phyloP scores from a whole-genome alignment of 179 eudicot species.

The Carnegiea gigantea region DNA sequence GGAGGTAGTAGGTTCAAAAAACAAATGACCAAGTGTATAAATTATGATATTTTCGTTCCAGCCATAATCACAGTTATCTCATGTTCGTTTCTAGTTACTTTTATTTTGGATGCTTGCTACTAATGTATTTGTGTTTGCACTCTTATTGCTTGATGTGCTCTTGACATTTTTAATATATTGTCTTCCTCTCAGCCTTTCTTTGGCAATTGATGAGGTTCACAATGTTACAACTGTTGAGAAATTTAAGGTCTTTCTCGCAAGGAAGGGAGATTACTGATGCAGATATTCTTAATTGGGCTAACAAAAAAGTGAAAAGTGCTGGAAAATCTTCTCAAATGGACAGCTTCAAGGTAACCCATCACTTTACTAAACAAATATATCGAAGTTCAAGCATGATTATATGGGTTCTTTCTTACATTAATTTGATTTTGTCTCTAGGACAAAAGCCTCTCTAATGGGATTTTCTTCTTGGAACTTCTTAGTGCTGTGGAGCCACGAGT shows the following conservation, averaged over 20 bases:
- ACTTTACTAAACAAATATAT: background rate
- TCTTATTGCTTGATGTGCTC: background rate
- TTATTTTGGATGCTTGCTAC: background rate
- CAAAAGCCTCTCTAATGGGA: slow-evolving; percentile 66
- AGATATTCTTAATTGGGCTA: slow-evolving; percentile 81
- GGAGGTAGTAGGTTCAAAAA: too few relatives aligned
- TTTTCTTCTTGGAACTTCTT: slow-evolving; percentile 76
- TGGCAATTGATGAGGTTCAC: slow-evolving; percentile 88
- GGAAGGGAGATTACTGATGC: slow-evolving; percentile 71
- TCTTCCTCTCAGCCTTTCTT: slow-evolving; percentile 53
- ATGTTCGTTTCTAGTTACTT: too few relatives aligned
- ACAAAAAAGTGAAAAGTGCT: slow-evolving; percentile 55
- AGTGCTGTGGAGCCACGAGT: slow-evolving; percentile 83
- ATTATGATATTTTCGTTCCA: too few relatives aligned
- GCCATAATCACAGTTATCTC: too few relatives aligned
- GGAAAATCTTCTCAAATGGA: slow-evolving; percentile 69
- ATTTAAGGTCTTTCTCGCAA: slow-evolving; percentile 66
- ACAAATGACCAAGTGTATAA: too few relatives aligned
- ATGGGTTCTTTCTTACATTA: background rate
- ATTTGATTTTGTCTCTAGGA: slow-evolving; percentile 41
- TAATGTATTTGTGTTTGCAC: background rate
- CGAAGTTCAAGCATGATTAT: background rate
- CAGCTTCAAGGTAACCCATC: slow-evolving; percentile 59
- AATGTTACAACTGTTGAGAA: slow-evolving; percentile 72
- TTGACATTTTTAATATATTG: slow-evolving; percentile 7